Base-by-base conservation (phyloP, 106 monocot species). In the Acanthochlamys bracteata region DNA sequence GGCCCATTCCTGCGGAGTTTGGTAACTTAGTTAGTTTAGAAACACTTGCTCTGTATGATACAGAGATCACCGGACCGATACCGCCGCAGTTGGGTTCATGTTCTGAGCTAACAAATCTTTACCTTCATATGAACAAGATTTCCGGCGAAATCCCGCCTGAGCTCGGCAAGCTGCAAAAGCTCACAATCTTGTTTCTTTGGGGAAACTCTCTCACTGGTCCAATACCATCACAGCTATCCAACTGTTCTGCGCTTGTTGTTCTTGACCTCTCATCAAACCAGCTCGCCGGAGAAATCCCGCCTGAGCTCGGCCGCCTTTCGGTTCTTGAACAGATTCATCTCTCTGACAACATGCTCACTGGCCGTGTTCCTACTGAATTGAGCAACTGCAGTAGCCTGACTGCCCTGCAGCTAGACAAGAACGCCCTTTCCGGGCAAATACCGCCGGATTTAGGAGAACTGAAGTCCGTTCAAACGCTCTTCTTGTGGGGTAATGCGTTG, bases 121-220 rank as follows among this genome's bases (percentile, higher is more conserved):
- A 96, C 71, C 39, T 96, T 51, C 95, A 96, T 64, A 82, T 96
- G 84, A 96, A 88, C 72, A 84, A 71, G 82, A 58, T 90, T 63
- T 62, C 73, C 7, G 87, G 90, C 2, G 20, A 59, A 11, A 69
- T 96, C 24, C 95, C 95, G 0, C 49, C 66, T 0, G 78, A 96
- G 63, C 73, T 90, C n/a, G 90, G 95, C 12, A 70, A 61, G 80
- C 67, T 96, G 49, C 84, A 83, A 68, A 77, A 90, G 78, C 82
- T 96, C 68, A 84, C 86, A n/a, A 90, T 84, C 53, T 42, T 96
- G 61, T 80, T 90, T 17, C 78, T 96, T 7, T 96, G 95, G 95
- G 87, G 90, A 14, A 96, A 96, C 27, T 66, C 70, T 7, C 59
- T 96, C 20, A 49, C 87, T 10, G 95, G 90, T 0, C 4, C 25